phyloP scores from a whole-genome alignment of 2,329 filamentous ascomycete species.

The Dactylellina cionopaga region DNA sequence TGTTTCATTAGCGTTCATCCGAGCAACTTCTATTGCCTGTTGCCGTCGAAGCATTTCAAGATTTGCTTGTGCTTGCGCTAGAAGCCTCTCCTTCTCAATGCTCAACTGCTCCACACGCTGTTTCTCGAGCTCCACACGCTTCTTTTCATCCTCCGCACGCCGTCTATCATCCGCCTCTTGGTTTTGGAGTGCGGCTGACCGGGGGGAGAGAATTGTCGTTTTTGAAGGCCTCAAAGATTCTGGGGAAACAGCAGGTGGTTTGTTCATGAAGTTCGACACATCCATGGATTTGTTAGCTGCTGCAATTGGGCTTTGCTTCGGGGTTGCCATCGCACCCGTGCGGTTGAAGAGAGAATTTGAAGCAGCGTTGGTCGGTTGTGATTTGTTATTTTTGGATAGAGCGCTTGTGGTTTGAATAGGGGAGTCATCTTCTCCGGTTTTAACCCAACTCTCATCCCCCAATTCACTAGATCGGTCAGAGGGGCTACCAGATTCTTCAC shows the following conservation, averaged over 20 bases:
- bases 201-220: constrained; percentile 16
- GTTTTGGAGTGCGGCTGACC: constrained; percentile 14
- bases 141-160: neutral
- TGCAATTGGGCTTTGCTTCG: neutral
- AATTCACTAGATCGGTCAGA: constrained; percentile 46
- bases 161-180: constrained; percentile 28
- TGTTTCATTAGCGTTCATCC: constrained; percentile 10
- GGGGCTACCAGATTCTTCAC: neutral
- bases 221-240: neutral
- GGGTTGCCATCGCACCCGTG: neutral
- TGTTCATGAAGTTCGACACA: neutral
- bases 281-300: neutral
- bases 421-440: constrained; percentile 36
- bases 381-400: neutral
- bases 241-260: neutral
- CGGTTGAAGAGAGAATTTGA: constrained; percentile 2
- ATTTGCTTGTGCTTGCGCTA: neutral
- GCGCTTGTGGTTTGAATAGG: constrained; percentile 3
- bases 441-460: constrained; percentile 43
- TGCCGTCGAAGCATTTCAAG: constrained; percentile 5
- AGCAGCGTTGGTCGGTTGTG: neutral
- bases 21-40: neutral
- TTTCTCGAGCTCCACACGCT: constrained; percentile 13
- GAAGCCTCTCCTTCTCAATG: neutral
- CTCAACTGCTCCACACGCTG: neutral